phyloP scores from a whole-genome alignment of 768 basidiomycete genomes.

The Auriscalpium vulgare region DNA sequence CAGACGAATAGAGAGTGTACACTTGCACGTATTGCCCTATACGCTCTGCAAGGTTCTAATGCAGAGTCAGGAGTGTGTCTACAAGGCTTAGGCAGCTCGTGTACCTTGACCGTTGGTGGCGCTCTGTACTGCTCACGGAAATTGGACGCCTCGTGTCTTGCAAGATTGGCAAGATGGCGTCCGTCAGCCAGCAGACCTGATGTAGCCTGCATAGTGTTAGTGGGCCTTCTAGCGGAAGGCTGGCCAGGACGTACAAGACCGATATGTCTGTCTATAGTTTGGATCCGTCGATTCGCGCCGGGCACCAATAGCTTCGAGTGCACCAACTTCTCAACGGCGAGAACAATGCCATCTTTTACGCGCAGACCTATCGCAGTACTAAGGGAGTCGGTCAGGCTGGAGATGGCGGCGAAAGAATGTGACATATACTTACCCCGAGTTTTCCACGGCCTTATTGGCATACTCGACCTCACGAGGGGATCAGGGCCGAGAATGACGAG shows the following conservation, averaged over 20 bases:
- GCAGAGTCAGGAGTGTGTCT: background rate
- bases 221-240: background rate
- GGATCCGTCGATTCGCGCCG: constrained; percentile 87
- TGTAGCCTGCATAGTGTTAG: constrained; percentile 55
- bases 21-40: constrained; percentile 86
- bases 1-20: constrained; percentile 96
- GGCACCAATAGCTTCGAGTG: constrained; percentile 95
- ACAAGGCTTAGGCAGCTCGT: constrained; percentile 6
- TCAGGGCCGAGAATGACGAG: background rate
- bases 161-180: constrained; percentile 76
- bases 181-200: constrained; percentile 93
- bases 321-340: constrained; percentile 97
- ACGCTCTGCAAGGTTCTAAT: constrained; percentile 62
- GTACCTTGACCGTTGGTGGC: constrained; percentile 74
- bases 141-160: constrained; percentile 73
- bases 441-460: constrained; percentile 97
- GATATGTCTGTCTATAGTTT: constrained; percentile 88
- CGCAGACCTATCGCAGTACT: constrained; percentile 96
- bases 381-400: constrained; percentile 1
- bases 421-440: constrained; percentile 63
- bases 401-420: background rate
- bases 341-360: constrained; percentile 88
- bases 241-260: constrained; percentile 58
- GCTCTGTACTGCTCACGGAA: constrained; percentile 67
- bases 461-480: constrained; percentile 73